A percentile compares a stretch with the other conserved stretches of the same genome.
Evolutionary conservation across 2,329 filamentous ascomycete genomes (phyloP).

Genomic region (Paraconiothyrium brasiliense): DNA sequence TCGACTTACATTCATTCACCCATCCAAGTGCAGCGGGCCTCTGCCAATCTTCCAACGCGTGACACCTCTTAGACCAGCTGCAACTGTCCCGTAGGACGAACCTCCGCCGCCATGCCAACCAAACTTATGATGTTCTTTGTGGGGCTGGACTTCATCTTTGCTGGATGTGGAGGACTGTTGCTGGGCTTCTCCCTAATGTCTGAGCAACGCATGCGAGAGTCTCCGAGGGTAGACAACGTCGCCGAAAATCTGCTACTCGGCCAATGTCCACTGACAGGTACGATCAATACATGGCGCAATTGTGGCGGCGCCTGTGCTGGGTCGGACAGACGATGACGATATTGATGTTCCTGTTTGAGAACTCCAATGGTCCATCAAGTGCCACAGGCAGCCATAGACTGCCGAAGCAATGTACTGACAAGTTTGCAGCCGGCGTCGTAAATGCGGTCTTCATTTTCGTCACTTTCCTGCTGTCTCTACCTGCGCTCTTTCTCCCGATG

Average conservation of each 20-base stretch:
- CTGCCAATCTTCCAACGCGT: constrained; percentile 5
- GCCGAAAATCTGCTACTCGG: constrained; percentile 62
- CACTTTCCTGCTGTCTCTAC: constrained; percentile 74
- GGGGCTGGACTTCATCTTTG: constrained; percentile 61
- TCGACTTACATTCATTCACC: constrained; percentile 45
- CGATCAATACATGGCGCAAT: constrained; percentile 40
- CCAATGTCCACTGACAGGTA: constrained; percentile 64
- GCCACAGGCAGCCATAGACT: constrained; percentile 6
- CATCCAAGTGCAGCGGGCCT: background rate
- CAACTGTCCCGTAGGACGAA: constrained; percentile 22
- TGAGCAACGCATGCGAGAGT: constrained; percentile 52
- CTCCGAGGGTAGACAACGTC: constrained; percentile 59
- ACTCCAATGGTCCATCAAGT: background rate
- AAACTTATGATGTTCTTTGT: constrained; percentile 64
- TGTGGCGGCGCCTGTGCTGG: constrained; percentile 30
- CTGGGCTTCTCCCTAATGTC: constrained; percentile 63
- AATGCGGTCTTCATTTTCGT: constrained; percentile 77
- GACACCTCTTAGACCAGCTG: constrained; percentile 9
- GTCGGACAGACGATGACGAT: background rate
- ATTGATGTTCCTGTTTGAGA: background rate
- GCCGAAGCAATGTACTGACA: constrained; percentile 31
- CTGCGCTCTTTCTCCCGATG: constrained; percentile 73
- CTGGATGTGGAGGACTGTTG: constrained; percentile 61
- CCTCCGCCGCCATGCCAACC: constrained; percentile 57
- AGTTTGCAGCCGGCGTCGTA: constrained; percentile 68